Base-by-base conservation (phyloP, 106 monocot genomes). In the Allium cepa region DNA sequence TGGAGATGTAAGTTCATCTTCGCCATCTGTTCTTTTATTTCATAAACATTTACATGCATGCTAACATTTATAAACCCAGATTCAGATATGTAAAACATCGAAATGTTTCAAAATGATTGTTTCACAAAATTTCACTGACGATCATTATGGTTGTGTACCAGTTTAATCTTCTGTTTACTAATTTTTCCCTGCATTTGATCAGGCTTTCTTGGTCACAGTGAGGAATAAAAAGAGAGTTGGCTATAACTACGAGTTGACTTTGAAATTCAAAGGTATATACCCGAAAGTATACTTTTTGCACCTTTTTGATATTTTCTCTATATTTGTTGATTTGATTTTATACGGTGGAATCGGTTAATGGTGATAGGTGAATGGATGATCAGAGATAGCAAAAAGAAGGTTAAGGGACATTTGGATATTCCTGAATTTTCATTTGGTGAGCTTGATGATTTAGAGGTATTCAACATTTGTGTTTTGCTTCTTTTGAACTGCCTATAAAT, bases 361-460 rank as follows among this genome's bases (percentile, higher is more conserved):
- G 51, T 58, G 49, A 18, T 79, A 99, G 99, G 99, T 45, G 93
- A 99, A 75, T 99, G 92, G 90, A 27, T 71, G 46, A 75, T 90
- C 11, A 69, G 80, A 17, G 77, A 80, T 11, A 85, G 90, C 59
- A 85, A 68, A 13, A 90, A 85, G 81, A 79, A 77, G 77, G 60
- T 93, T 12, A 81, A 90, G 59, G 99, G 99, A 15, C 79, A 93
- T 62, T 10, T 99, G 11, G 93, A 93, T 69, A 81, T 99, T 57
- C 87, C 84, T 0, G 99, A 99, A 50, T 90, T 99, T 64, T 90
- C 90, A 26, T 99, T 85, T 64, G 99, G 99, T 49, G 99, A 99
- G 66, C 74, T 99, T 50, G 90, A 90, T 9, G 99, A 99, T 57
- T 79, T 99, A 59, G 74, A 92, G 92, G 96, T 92, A 36, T 36